These are phyloP conservation scores for Saururus chinensis DNA, from an alignment of 164 flowering plant genomes.

Conservation along the genomic window DNA sequence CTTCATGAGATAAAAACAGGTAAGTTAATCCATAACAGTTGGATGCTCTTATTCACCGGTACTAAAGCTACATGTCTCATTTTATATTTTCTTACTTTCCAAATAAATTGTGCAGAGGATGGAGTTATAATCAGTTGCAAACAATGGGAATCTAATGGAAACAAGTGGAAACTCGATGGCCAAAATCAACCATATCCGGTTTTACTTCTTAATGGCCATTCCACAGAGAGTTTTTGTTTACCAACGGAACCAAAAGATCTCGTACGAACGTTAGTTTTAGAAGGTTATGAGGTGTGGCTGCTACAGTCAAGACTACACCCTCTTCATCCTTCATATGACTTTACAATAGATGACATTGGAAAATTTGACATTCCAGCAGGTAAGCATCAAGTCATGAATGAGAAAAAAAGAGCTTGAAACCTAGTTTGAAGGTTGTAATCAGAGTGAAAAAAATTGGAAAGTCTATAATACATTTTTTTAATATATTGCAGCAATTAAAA, in stretches of 20 bases:
- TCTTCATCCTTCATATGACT: slow-evolving; percentile 30
- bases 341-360: slow-evolving; percentile 48
- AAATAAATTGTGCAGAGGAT: slow-evolving; percentile 23
- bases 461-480: too few relatives aligned
- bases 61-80: neutral
- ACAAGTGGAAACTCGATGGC: slow-evolving; percentile 10
- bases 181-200: slow-evolving; percentile 26
- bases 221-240: slow-evolving; percentile 44
- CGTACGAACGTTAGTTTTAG: slow-evolving; percentile 38
- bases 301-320: slow-evolving; percentile 47
- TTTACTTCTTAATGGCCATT: slow-evolving; percentile 43
- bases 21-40: slow-evolving; percentile 3
- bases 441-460: too few relatives aligned
- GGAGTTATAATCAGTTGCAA: slow-evolving; percentile 37
- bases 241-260: slow-evolving; percentile 56
- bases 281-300: slow-evolving; percentile 44
- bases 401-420: neutral
- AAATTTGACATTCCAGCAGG: slow-evolving; percentile 55
- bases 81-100: neutral
- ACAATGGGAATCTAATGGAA: slow-evolving; percentile 28
- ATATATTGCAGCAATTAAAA: slow-evolving; percentile 23
- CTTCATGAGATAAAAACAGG: slow-evolving; percentile 39
- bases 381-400: slow-evolving; percentile 3
- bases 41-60: neutral
- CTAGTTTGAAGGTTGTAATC: too few relatives aligned